Base-by-base conservation (phyloP, 306 rosid species). In the Casuarina equisetifolia region DNA sequence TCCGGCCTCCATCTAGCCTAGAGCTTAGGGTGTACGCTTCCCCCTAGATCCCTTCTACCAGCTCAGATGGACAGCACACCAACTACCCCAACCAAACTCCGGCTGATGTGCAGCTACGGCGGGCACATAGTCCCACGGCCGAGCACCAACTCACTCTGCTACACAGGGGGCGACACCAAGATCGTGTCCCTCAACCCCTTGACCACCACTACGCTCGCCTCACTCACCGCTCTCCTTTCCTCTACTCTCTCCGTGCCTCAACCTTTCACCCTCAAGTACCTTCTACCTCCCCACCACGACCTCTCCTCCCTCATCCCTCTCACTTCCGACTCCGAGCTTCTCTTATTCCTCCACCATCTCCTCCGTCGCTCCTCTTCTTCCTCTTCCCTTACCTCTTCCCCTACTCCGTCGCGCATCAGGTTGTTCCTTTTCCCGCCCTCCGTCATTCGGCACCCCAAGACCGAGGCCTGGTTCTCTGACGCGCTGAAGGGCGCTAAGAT, bases 71-170 rank as follows among this genome's bases (percentile, higher is more conserved):
- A 48, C 6, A 12, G 76, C 44, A 1, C 69, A 70, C 0, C 82
- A 6, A 7, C 59, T 75, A 32, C 51, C 40, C 2, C 73, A 6
- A 89, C 32, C 32, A 25, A 87, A 78, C 79, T 90, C 67, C 94
- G 94, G 1, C 72, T 90, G 12, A 84, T 90, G 94, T 90, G 91
- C 83, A 90, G 91, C 83, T 82, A 90, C 52, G 86, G 94, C 72
- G 91, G 93, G 3, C 86, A 82, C 17, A 76, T 90, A 69, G 79
- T 83, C 69, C 85, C 79, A 3, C 88, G 87, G 10, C 90, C 87
- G 0, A 82, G 83, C 78, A 59, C 79, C 55, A 82, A 71, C 72
- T 55, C 87, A 5, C 79, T 89, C 63, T 82, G 77, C 86, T 86
- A 90, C 81, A 82, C 68, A 39, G 91, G 94, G 51, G 94, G 94